Evolutionary conservation across 805 yeast species (phyloP).

Genomic region (Monosporozyma solicola): DNA sequence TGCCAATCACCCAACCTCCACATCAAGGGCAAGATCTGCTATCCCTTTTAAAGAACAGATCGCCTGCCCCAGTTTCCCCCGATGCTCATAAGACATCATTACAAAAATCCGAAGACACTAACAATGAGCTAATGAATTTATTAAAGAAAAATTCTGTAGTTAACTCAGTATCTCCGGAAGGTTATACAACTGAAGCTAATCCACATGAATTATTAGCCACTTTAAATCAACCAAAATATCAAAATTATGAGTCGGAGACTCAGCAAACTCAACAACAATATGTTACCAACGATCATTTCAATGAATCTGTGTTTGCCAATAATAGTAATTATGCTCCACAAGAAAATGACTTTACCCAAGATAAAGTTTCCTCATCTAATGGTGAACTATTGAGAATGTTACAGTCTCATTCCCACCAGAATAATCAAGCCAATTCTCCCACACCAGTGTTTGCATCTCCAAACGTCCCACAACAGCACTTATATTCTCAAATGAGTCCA

Average conservation of each 20-base stretch:
- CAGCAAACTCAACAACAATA: background rate
- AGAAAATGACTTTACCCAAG: background rate
- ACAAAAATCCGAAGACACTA: background rate
- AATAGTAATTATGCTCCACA: background rate
- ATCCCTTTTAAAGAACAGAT: constrained; percentile 5
- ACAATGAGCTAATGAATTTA: constrained; percentile 7
- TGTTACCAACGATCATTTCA: background rate
- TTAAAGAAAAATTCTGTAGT: constrained; percentile 6
- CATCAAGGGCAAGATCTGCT: constrained; percentile 3
- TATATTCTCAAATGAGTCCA: background rate
- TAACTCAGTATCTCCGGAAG: background rate
- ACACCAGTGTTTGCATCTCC: background rate
- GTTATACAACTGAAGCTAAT: background rate
- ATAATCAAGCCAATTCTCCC: background rate
- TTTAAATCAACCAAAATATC: background rate
- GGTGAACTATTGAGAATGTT: background rate
- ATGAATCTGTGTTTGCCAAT: background rate
- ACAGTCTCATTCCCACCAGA: background rate
- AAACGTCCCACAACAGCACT: background rate
- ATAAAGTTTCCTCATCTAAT: background rate
- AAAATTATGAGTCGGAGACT: background rate
- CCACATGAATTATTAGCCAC: background rate
- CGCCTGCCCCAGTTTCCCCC: background rate
- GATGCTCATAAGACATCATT: background rate
- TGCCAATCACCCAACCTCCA: background rate